Percentiles rank a stretch among this genome's conserved stretches.
phyloP scores from a whole-genome alignment of 352 stramenopile genomes.

The Phytophthora rubi region DNA sequence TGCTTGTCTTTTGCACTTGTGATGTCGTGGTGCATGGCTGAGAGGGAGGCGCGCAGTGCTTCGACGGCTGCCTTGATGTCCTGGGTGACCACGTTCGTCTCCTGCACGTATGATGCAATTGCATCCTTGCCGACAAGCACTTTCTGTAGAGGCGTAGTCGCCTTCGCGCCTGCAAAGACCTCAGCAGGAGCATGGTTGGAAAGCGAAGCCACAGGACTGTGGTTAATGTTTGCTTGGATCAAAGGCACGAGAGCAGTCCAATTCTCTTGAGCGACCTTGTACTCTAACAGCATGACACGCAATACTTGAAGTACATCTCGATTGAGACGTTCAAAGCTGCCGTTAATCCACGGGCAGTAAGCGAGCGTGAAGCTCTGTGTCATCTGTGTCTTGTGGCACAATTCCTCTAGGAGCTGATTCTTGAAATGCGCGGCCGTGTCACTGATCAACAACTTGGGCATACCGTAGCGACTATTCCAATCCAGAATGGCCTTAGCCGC shows the following conservation, averaged over 20 bases:
- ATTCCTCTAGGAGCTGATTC: conserved; percentile 12
- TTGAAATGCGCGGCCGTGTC: conserved; percentile 9
- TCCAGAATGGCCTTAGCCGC: conserved; percentile 5
- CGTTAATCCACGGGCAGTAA: conserved; percentile 15
- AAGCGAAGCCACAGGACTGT: conserved; percentile 5
- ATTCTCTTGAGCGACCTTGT: conserved; percentile 6
- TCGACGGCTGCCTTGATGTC: neutral
- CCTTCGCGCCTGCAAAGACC: conserved; percentile 4
- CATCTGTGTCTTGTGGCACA: conserved; percentile 7
- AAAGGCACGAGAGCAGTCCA: conserved; percentile 1
- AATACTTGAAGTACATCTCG: conserved; percentile 15
- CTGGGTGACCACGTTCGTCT: neutral
- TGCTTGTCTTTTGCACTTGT: conserved; percentile 6
- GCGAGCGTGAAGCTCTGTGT: conserved; percentile 5
- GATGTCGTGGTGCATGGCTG: conserved; percentile 11
- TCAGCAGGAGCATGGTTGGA: conserved; percentile 2
- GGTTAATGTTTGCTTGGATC: conserved; percentile 9
- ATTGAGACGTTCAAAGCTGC: conserved; percentile 9
- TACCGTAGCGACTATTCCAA: conserved; percentile 10
- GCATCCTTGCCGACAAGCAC: neutral
- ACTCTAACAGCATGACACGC: conserved; percentile 9
- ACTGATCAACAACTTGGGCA: conserved; percentile 9
- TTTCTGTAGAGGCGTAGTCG: conserved; percentile 13
- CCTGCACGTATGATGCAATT: neutral
- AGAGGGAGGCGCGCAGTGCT: neutral